Base-by-base conservation (phyloP, 148 eudicot species). In the Camellia sinensis region DNA sequence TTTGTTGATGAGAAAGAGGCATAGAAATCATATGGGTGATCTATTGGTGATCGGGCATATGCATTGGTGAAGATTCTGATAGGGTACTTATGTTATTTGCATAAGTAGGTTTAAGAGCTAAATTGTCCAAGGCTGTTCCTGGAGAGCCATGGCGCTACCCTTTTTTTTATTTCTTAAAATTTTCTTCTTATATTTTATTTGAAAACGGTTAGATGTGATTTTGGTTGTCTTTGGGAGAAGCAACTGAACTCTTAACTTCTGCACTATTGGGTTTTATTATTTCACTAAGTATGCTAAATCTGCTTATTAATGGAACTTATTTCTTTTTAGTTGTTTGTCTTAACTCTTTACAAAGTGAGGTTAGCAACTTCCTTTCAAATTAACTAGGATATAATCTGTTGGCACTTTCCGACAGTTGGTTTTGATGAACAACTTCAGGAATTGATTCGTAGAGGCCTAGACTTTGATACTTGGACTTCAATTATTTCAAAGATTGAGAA, bases 401-500 rank as follows among this genome's bases (percentile, higher is more conserved):
- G 81, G 37, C 45, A 76, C 13, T 70, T 19, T 80, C 18, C 67
- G 53, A 76, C 86, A 87, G 92, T 41, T 88, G 83, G 79, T 81
- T 81, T 83, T 54, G 79, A 79, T 76, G 87, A 87, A 75, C 86
- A 79, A 65, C 85, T 88, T 56, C 82, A 81, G 63, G 87, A 89
- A 74, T 60, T 88, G 78, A 73, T 87, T 77, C 83, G 86, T 75
- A 79, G 81, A 44, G 89, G 85, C 80, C 83, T 78, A 66, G 90
- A 90, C 80, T 91, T 89, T 65, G 87, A 87, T 64, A 77, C 87
- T 57, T 94, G 98, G 98, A 85, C 88, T 83, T 73, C 80, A 44
- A 83, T 94, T 75, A 88, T 94, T 72, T 82, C 87, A 17, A 83
- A 89, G 78, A 82, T 87, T 83, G 98, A 94, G 83, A 87, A 81